Percentiles rank a stretch among this genome's conserved stretches.
Evolutionary conservation across 352 stramenopile species (phyloP).

Genomic region (Phytopythium cucurbitacearum): DNA sequence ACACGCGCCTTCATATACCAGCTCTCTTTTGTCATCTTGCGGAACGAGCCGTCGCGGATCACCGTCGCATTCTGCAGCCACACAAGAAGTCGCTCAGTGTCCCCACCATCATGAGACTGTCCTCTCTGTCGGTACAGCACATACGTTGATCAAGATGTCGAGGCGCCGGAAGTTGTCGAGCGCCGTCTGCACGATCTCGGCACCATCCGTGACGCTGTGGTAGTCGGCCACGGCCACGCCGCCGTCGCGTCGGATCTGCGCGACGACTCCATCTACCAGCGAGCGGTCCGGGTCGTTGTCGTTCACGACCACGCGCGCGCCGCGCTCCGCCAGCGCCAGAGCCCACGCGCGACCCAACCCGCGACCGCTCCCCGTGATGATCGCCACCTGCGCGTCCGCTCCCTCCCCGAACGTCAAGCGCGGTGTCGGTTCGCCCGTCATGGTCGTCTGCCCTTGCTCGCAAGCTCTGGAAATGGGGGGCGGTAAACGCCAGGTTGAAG

Average conservation of each 20-base stretch:
- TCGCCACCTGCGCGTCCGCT: conserved; percentile 47
- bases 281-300: conserved; percentile 51
- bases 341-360: conserved; percentile 54
- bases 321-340: conserved; percentile 36
- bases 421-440: background rate
- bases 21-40: conserved; percentile 59
- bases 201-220: conserved; percentile 45
- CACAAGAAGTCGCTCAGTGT: conserved; percentile 6
- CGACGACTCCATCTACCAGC: conserved; percentile 42
- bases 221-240: conserved; percentile 47
- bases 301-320: conserved; percentile 59
- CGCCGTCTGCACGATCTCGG: conserved; percentile 34
- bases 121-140: conserved; percentile 10
- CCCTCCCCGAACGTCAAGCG: conserved; percentile 44
- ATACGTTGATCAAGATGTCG: conserved; percentile 77
- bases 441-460: conserved; percentile 5
- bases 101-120: background rate
- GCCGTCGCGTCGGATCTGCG: conserved; percentile 23
- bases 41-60: conserved; percentile 70
- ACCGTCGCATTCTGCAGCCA: conserved; percentile 57
- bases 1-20: conserved; percentile 26
- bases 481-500: conserved; percentile 17
- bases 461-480: background rate
- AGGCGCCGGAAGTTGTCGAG: conserved; percentile 45
- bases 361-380: conserved; percentile 52